A percentile compares a stretch with the other conserved stretches of the same genome.
Conservation (phyloP, 345 rosid species). For the Cochlearia excelsa region DNA sequence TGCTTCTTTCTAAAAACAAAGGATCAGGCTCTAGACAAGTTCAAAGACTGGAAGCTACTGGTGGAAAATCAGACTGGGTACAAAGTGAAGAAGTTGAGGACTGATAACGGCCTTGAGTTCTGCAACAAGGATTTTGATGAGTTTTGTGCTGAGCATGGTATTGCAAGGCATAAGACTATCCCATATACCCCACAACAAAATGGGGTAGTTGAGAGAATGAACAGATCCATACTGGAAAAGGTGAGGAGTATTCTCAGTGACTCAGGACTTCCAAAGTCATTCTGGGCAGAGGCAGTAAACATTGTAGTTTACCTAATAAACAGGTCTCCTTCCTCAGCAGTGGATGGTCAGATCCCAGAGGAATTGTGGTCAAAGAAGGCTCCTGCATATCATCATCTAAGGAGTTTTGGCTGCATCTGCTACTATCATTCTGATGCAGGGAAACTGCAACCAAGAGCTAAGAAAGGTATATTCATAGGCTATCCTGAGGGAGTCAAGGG, state of each 20-base stretch:
- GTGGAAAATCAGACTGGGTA: no score
- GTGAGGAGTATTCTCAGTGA: not conserved
- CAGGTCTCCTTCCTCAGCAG: not conserved
- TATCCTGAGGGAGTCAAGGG: not conserved
- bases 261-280: not conserved
- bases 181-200: not conserved
- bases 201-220: not conserved
- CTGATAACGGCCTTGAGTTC: no score
- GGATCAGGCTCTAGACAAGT: no score
- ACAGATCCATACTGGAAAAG: not conserved
- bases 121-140: no score
- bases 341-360: not conserved
- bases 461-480: not conserved
- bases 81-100: no score
- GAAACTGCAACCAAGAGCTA: not conserved
- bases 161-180: no score
- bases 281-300: not conserved
- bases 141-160: no score
- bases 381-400: not conserved
- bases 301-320: no score
- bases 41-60: no score
- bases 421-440: not conserved
- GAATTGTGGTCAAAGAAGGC: not conserved
- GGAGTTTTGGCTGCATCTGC: not conserved
- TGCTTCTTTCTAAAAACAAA: no score